Evolutionary conservation across 768 basidiomycete species (phyloP).

Genomic region (Termitomyces bulborhizus): DNA sequence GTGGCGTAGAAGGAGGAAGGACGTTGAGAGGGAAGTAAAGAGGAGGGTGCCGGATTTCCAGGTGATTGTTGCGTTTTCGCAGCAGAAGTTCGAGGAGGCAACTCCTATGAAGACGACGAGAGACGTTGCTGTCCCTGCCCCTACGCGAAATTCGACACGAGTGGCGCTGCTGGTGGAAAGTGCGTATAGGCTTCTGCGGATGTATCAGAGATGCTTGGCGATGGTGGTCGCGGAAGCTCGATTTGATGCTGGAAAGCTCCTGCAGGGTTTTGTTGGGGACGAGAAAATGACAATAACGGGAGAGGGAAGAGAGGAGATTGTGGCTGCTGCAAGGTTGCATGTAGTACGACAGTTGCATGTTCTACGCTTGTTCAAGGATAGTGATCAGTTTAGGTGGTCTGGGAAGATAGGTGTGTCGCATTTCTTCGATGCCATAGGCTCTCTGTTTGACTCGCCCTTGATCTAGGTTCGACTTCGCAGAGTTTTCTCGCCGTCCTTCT

Average conservation of each 20-base stretch:
- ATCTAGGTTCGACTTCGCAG: conserved; percentile 34
- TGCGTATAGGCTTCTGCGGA: conserved; percentile 74
- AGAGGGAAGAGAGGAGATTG: conserved; percentile 19
- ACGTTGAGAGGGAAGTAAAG: conserved; percentile 72
- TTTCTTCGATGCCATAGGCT: background rate
- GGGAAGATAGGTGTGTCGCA: conserved; percentile 56
- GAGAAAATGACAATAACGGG: conserved; percentile 10
- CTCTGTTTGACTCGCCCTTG: background rate
- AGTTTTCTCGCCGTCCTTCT: conserved; percentile 74
- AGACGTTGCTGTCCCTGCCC: background rate
- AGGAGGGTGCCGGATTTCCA: conserved; percentile 81
- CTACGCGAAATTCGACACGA: conserved; percentile 28
- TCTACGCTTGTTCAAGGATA: conserved; percentile 64
- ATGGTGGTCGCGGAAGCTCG: conserved; percentile 68
- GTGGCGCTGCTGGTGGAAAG: conserved; percentile 68
- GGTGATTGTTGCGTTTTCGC: conserved; percentile 79
- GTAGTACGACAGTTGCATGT: conserved; percentile 73
- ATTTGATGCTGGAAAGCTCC: conserved; percentile 82
- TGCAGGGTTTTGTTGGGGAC: conserved; percentile 36
- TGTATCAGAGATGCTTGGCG: conserved; percentile 79
- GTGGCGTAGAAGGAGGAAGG: conserved; percentile 61
- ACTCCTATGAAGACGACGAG: background rate
- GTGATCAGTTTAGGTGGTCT: conserved; percentile 76
- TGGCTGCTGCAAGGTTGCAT: conserved; percentile 22
- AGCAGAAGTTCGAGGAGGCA: conserved; percentile 33